phyloP scores from a whole-genome alignment of 805 yeast genomes.

The Saccharomyces kudriavzevii region DNA sequence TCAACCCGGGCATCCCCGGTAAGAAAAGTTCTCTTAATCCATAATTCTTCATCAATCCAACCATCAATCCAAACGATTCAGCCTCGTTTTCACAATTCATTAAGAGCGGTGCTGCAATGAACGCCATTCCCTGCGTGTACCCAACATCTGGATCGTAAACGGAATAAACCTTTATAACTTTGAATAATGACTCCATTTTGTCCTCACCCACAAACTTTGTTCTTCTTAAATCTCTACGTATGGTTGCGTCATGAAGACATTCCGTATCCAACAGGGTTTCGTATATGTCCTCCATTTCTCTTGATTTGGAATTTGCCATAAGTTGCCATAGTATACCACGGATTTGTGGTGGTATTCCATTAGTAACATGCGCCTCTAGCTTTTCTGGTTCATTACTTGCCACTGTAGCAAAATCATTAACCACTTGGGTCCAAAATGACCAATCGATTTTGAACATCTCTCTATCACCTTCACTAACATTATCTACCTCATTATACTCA shows the following conservation, averaged over 20 bases:
- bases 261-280: slow-evolving; percentile 40
- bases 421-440: slow-evolving; percentile 83
- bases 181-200: slow-evolving; percentile 56
- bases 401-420: slow-evolving; percentile 63
- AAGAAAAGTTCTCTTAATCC: slow-evolving; percentile 68
- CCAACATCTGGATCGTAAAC: slow-evolving; percentile 89
- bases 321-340: slow-evolving; percentile 92
- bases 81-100: slow-evolving; percentile 61
- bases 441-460: slow-evolving; percentile 46
- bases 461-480: slow-evolving; percentile 7
- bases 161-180: slow-evolving; percentile 76
- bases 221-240: slow-evolving; percentile 73
- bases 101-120: slow-evolving; percentile 75
- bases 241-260: slow-evolving; percentile 64
- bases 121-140: slow-evolving; percentile 97
- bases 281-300: slow-evolving; percentile 32
- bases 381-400: slow-evolving; percentile 54
- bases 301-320: slow-evolving; percentile 69
- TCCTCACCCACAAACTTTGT: slow-evolving; percentile 70
- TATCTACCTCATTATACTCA: slow-evolving; percentile 16
- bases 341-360: slow-evolving; percentile 77
- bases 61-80: slow-evolving; percentile 78
- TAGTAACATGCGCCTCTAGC: slow-evolving; percentile 52
- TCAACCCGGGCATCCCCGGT: slow-evolving; percentile 92
- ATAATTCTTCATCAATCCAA: slow-evolving; percentile 76